phyloP scores from a whole-genome alignment of 176 grass and related monocot species.

The Triticum timopheevii region DNA sequence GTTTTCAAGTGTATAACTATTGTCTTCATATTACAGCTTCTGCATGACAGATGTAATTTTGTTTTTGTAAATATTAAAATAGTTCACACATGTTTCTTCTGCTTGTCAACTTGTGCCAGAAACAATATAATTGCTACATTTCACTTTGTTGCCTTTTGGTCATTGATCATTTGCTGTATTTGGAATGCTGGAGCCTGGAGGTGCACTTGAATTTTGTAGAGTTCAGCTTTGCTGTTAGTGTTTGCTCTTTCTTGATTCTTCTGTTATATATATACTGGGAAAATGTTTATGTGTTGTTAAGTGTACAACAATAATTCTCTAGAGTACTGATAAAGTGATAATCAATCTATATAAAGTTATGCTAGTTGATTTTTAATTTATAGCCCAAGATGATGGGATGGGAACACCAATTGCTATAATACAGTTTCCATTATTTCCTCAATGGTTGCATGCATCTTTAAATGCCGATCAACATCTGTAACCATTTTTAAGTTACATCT shows the following conservation, averaged over 20 bases:
- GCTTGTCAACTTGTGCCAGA: background rate
- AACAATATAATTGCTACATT: background rate
- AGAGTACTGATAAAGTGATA: background rate
- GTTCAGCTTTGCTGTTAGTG: background rate
- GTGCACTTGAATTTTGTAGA: background rate
- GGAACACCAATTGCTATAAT: background rate
- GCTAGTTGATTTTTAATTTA: background rate
- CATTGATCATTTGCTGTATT: background rate
- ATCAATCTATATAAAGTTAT: background rate
- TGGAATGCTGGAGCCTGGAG: background rate
- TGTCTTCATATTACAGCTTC: constrained; percentile 7
- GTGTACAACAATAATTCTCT: background rate
- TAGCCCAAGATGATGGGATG: background rate
- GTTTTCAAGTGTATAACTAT: background rate
- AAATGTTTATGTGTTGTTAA: background rate
- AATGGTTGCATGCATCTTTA: background rate
- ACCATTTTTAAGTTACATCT: background rate
- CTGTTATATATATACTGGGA: background rate
- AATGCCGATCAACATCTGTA: background rate
- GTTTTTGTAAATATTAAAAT: background rate
- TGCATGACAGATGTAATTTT: background rate
- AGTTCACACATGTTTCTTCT: background rate
- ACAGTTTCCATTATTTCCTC: background rate
- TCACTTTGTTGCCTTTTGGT: background rate
- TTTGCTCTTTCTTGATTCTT: background rate